These are phyloP conservation scores for Chrysanthemum seticuspe DNA, from an alignment of 129 eudicot genomes.

Conservation along the genomic window DNA sequence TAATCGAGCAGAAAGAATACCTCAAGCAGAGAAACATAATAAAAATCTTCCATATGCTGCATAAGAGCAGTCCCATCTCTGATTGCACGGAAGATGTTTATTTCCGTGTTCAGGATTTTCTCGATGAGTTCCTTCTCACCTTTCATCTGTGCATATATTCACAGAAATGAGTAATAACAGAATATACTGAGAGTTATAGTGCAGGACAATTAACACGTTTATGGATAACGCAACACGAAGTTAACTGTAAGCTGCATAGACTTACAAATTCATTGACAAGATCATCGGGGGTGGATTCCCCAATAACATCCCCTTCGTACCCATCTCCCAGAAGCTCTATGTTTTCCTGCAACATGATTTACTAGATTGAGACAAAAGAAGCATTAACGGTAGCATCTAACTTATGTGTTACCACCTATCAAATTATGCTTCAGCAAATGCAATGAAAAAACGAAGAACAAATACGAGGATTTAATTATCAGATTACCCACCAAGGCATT, in stretches of 20 bases:
- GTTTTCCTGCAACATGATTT: slow-evolving; percentile 54
- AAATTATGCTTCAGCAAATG: too few species aligned
- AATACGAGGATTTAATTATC: slow-evolving; percentile 3
- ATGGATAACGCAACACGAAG: neutral
- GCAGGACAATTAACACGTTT: neutral
- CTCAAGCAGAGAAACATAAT: slow-evolving; percentile 81
- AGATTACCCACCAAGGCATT: slow-evolving; percentile 47
- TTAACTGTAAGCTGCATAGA: neutral
- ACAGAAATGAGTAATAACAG: neutral
- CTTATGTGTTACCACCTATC: too few species aligned
- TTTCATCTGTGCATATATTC: slow-evolving; percentile 62
- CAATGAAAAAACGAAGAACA: neutral
- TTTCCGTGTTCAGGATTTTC: slow-evolving; percentile 88
- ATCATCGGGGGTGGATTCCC: slow-evolving; percentile 97
- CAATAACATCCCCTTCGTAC: slow-evolving; percentile 82
- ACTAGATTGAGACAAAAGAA: neutral
- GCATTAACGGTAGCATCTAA: neutral
- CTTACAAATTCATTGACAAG: slow-evolving; percentile 96
- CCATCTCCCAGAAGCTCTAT: slow-evolving; percentile 74
- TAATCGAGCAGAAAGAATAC: slow-evolving; percentile 28
- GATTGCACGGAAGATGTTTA: slow-evolving; percentile 78
- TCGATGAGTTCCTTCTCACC: slow-evolving; percentile 92
- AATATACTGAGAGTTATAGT: neutral
- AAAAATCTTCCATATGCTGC: slow-evolving; percentile 99
- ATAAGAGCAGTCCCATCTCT: slow-evolving; percentile 95